Evolutionary conservation across 805 yeast genomes (phyloP).

Genomic region (Metschnikowia vanudenii): DNA sequence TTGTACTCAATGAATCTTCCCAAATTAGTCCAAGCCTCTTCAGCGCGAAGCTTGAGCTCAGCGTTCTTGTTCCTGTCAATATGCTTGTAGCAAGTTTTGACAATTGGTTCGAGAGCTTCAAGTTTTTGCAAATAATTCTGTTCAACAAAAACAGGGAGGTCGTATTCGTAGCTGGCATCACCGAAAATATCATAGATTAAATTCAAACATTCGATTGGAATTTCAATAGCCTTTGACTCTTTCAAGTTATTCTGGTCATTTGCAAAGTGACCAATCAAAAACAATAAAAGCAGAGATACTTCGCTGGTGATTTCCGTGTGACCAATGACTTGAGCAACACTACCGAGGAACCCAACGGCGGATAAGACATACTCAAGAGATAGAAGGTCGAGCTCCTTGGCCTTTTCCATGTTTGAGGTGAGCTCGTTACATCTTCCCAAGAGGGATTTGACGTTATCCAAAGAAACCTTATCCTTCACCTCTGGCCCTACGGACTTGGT

Average conservation of each 20-base stretch:
- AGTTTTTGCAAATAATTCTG: constrained; percentile 47
- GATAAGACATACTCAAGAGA: constrained; percentile 41
- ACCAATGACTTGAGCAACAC: constrained; percentile 47
- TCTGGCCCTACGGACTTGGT: constrained; percentile 37
- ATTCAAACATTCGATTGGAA: constrained; percentile 61
- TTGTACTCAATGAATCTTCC: constrained; percentile 80
- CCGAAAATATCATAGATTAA: constrained; percentile 75
- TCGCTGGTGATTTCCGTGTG: constrained; percentile 43
- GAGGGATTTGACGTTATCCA: constrained; percentile 27
- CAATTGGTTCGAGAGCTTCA: constrained; percentile 41
- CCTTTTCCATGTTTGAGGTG: constrained; percentile 15
- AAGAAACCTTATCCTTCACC: constrained; percentile 25
- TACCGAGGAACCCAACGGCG: constrained; percentile 52
- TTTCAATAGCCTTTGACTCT: constrained; percentile 28
- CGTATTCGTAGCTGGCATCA: constrained; percentile 68
- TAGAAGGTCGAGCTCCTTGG: constrained; percentile 18
- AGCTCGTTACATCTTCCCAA: constrained; percentile 22
- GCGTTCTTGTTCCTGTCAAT: constrained; percentile 64
- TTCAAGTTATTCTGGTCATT: constrained; percentile 11
- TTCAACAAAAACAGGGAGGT: constrained; percentile 61
- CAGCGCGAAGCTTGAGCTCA: constrained; percentile 59
- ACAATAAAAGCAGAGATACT: constrained; percentile 46
- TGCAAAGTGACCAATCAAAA: constrained; percentile 16
- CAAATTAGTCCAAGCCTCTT: constrained; percentile 65
- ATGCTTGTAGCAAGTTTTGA: constrained; percentile 54